Conservation (phyloP, 106 monocot genomes). For the Triglochin maritima region DNA sequence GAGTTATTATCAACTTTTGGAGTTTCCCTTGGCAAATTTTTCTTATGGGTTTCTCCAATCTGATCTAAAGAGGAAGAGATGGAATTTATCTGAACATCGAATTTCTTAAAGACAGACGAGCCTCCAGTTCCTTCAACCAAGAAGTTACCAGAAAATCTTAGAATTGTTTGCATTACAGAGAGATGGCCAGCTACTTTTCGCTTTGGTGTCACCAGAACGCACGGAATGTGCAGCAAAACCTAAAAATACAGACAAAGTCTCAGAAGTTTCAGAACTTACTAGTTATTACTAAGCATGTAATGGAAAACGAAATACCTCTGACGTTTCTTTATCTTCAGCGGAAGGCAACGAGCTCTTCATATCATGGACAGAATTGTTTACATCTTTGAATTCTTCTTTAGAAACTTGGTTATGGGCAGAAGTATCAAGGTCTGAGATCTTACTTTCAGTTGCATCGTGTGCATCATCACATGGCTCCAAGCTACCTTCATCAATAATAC, state of each 20-base stretch:
- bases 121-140: slow-evolving; percentile 90
- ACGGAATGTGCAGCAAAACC: slow-evolving; percentile 64
- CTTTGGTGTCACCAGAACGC: slow-evolving; percentile 79
- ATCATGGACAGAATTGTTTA: slow-evolving; percentile 26
- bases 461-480: slow-evolving; percentile 38
- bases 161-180: slow-evolving; percentile 43
- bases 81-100: slow-evolving; percentile 14
- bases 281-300: not conserved
- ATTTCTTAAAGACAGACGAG: slow-evolving; percentile 70
- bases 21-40: slow-evolving; percentile 14
- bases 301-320: slow-evolving; percentile 37
- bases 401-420: not conserved
- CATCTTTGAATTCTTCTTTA: slow-evolving; percentile 19
- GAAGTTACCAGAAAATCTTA: slow-evolving; percentile 82
- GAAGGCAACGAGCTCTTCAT: slow-evolving; percentile 30
- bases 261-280: not conserved
- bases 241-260: slow-evolving; percentile 18
- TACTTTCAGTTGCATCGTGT: slow-evolving; percentile 1
- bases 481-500: slow-evolving; percentile 47
- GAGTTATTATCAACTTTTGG: slow-evolving; percentile 8
- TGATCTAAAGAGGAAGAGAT: slow-evolving; percentile 35
- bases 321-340: slow-evolving; percentile 37
- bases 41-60: slow-evolving; percentile 16
- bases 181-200: slow-evolving; percentile 84
- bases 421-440: not conserved